Percentiles rank a stretch among this genome's conserved stretches.
Evolutionary conservation across 345 rosid genomes (phyloP).

Genomic region (Excoecaria agallocha): DNA sequence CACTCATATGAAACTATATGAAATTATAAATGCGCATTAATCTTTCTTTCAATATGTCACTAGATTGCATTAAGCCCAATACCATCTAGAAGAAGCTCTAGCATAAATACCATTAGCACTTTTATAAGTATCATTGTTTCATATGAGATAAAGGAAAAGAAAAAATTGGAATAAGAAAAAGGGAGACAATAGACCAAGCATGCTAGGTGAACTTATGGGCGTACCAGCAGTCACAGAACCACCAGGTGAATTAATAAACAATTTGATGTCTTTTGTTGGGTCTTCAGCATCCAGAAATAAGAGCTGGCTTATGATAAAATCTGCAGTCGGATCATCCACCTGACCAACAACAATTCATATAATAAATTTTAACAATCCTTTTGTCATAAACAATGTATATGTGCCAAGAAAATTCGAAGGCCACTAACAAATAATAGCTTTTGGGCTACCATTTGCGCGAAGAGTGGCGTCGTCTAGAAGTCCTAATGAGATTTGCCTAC

Average conservation of each 20-base stretch:
- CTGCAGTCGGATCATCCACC: conserved; percentile 89
- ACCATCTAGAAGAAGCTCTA: background rate
- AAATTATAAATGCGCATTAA: too few species aligned
- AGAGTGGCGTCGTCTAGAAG: background rate
- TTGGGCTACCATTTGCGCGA: background rate
- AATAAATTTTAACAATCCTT: background rate
- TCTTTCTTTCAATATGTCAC: background rate
- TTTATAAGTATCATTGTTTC: background rate
- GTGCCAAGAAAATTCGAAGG: background rate
- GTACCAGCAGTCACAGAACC: conserved; percentile 91
- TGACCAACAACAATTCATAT: conserved; percentile 27
- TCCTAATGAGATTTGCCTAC: background rate
- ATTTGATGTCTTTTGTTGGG: conserved; percentile 63
- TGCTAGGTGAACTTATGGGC: background rate
- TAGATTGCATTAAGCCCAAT: background rate
- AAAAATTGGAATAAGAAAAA: background rate
- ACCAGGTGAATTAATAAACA: conserved; percentile 91
- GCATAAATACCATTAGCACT: background rate
- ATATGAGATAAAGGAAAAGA: background rate
- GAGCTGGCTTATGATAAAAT: conserved; percentile 85
- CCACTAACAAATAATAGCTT: background rate
- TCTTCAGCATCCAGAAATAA: conserved; percentile 87
- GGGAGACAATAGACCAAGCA: background rate
- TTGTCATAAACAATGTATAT: background rate
- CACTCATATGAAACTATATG: background rate